Evolutionary conservation across 2,329 filamentous ascomycete genomes (phyloP).

Genomic region (Penicillium sp.): DNA sequence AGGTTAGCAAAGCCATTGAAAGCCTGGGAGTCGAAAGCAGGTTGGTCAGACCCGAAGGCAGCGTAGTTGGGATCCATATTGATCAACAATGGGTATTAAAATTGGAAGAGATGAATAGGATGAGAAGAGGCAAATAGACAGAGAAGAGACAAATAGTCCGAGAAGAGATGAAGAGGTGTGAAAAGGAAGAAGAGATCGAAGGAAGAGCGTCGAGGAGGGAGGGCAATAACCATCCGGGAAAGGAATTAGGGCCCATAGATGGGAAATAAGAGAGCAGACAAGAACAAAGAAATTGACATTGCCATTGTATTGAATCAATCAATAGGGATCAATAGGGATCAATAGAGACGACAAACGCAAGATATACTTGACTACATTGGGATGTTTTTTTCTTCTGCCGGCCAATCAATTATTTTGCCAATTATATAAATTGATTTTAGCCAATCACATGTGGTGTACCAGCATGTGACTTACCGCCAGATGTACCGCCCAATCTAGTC

Average conservation of each 20-base stretch:
- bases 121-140: background rate
- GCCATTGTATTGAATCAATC: background rate
- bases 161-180: background rate
- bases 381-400: constrained; percentile 6
- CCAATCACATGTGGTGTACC: background rate
- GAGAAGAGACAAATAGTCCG: too few species aligned
- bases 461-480: accelerated
- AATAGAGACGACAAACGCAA: background rate
- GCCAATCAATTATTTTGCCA: background rate
- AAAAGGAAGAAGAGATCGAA: background rate
- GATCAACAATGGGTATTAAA: background rate
- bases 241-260: background rate
- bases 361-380: background rate
- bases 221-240: background rate
- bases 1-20: background rate
- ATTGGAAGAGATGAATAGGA: background rate
- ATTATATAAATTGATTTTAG: background rate
- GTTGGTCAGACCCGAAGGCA: background rate
- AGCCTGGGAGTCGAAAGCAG: background rate
- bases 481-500: background rate
- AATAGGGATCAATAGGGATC: background rate
- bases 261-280: background rate
- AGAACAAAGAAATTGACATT: background rate
- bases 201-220: background rate
- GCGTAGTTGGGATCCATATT: background rate